phyloP scores from a whole-genome alignment of 129 eudicot species.

The Heracleum sosnowskyi region DNA sequence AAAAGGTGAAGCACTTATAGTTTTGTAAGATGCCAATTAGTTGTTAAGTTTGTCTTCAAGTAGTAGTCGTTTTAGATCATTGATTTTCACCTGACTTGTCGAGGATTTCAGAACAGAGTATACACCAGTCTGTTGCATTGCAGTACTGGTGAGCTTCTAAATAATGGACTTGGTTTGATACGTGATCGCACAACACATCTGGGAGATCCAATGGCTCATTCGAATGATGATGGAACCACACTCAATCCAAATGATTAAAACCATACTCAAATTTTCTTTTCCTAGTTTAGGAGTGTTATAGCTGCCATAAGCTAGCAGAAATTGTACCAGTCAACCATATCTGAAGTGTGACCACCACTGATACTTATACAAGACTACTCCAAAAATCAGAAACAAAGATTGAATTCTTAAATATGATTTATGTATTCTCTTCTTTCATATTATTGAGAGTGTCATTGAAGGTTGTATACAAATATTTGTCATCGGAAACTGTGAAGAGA shows the following conservation, averaged over 20 bases:
- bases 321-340: background rate
- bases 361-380: background rate
- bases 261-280: background rate
- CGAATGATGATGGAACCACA: background rate
- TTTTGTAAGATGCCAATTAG: too few species aligned
- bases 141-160: background rate
- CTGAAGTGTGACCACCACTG: background rate
- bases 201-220: background rate
- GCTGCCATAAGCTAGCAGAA: background rate
- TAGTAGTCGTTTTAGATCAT: background rate
- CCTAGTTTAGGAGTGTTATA: background rate
- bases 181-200: background rate
- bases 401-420: too few species aligned
- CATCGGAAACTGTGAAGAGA: conserved; percentile 81
- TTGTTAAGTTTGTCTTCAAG: background rate
- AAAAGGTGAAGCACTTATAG: too few species aligned
- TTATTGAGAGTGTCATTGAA: too few species aligned
- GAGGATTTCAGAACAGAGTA: background rate
- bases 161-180: background rate
- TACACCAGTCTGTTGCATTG: background rate
- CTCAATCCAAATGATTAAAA: too few species aligned
- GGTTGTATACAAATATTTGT: too few species aligned
- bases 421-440: too few species aligned
- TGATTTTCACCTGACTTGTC: background rate
- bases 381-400: background rate